Evolutionary conservation across 2,329 filamentous ascomycete genomes (phyloP).

Genomic region (Mycosphaerelloides madeirae): DNA sequence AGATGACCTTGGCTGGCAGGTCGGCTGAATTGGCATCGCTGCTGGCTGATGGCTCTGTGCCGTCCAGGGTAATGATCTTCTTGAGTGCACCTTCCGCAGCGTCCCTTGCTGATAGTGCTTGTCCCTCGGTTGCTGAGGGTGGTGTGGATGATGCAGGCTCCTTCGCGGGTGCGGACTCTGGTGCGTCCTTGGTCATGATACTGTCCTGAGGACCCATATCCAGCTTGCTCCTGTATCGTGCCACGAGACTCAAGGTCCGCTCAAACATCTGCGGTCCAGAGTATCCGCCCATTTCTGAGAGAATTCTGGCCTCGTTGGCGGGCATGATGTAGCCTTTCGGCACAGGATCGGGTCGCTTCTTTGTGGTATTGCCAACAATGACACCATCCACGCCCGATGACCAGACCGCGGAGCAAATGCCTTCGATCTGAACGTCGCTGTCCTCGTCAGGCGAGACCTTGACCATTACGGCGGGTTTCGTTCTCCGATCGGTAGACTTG

Average conservation of each 20-base stretch:
- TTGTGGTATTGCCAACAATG: constrained; percentile 96
- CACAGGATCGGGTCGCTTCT: constrained; percentile 66
- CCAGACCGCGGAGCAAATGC: constrained; percentile 82
- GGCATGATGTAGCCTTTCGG: constrained; percentile 63
- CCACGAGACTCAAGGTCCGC: constrained; percentile 72
- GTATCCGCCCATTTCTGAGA: constrained; percentile 77
- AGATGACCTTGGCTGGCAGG: constrained; percentile 65
- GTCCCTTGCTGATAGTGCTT: constrained; percentile 11
- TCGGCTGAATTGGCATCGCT: background rate
- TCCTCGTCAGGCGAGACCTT: constrained; percentile 98
- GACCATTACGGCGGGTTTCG: constrained; percentile 83
- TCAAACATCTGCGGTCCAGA: constrained; percentile 87
- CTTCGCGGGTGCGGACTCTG: background rate
- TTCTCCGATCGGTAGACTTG: constrained; percentile 61
- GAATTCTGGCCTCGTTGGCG: constrained; percentile 58
- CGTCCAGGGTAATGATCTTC: constrained; percentile 13
- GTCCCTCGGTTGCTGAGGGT: constrained; percentile 6
- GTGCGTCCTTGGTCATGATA: constrained; percentile 2
- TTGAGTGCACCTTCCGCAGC: constrained; percentile 18
- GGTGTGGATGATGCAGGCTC: constrained; percentile 1
- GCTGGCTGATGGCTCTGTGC: constrained; percentile 1
- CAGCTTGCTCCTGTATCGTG: constrained; percentile 61
- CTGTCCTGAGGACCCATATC: constrained; percentile 40
- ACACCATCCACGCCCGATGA: constrained; percentile 85
- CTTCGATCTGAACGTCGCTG: constrained; percentile 73